Evolutionary conservation across 495 filamentous ascomycete species (phyloP).

Genomic region (Aspergillus sparsus): DNA sequence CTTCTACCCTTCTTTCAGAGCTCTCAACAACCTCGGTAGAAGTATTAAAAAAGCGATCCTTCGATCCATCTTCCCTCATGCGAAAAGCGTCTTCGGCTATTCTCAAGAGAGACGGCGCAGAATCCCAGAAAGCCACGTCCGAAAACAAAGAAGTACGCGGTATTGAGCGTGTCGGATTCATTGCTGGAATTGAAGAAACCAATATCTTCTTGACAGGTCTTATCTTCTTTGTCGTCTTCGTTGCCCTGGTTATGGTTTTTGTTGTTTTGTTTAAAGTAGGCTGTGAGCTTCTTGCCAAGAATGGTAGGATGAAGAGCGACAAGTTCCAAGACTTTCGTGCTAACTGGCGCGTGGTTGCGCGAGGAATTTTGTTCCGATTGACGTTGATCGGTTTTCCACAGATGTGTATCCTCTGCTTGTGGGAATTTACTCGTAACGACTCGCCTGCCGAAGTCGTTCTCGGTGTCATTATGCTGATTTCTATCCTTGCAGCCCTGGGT

Average conservation of each 20-base stretch:
- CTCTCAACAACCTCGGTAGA: constrained; percentile 78
- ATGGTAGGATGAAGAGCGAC: constrained; percentile 78
- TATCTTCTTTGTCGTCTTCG: constrained; percentile 85
- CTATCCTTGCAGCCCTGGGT: constrained; percentile 73
- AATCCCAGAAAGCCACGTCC: constrained; percentile 46
- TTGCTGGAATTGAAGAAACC: constrained; percentile 78
- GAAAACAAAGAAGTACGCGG: constrained; percentile 73
- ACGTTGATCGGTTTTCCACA: constrained; percentile 92
- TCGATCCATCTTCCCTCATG: constrained; percentile 47
- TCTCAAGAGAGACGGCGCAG: constrained; percentile 51
- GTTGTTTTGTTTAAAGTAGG: constrained; percentile 78
- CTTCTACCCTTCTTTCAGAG: constrained; percentile 74
- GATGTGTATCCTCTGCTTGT: constrained; percentile 87
- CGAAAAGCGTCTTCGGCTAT: constrained; percentile 50
- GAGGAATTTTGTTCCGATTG: constrained; percentile 90
- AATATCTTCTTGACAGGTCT: constrained; percentile 95
- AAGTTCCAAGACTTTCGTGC: constrained; percentile 94
- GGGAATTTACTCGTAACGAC: constrained; percentile 87
- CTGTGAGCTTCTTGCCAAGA: constrained; percentile 71
- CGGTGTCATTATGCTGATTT: constrained; percentile 85
- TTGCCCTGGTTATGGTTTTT: constrained; percentile 66
- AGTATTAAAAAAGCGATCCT: constrained; percentile 66
- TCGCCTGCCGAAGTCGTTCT: constrained; percentile 86
- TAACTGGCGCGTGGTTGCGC: constrained; percentile 82
- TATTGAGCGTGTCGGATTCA: constrained; percentile 89